Percentiles rank a stretch among this genome's conserved stretches.
phyloP scores from a whole-genome alignment of 2,329 filamentous ascomycete genomes.

The Fusarium sororula region DNA sequence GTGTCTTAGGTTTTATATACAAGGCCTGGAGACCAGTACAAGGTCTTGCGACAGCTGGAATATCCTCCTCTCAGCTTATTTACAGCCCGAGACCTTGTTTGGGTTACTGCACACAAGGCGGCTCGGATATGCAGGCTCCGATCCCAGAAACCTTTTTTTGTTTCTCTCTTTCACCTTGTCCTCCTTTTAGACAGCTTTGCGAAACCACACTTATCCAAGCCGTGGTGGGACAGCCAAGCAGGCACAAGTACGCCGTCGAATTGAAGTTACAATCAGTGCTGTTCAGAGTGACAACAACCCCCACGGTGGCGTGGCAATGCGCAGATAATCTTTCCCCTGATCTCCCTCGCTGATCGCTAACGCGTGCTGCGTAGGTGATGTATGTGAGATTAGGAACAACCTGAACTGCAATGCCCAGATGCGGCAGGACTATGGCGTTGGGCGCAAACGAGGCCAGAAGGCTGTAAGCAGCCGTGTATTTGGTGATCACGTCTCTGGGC shows the following conservation, averaged over 20 bases:
- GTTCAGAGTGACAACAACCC: conserved; percentile 30
- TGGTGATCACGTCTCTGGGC: conserved; percentile 37
- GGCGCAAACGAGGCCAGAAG: conserved; percentile 33
- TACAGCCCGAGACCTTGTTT: conserved; percentile 24
- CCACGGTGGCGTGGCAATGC: conserved; percentile 35
- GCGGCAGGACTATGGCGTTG: conserved; percentile 33
- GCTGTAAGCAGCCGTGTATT: conserved; percentile 38
- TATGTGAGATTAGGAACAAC: conserved; percentile 25
- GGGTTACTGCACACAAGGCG: conserved; percentile 38
- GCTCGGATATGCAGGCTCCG: conserved; percentile 48
- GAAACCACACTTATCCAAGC: conserved; percentile 48
- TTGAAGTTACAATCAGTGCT: conserved; percentile 26
- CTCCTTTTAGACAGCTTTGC: conserved; percentile 43
- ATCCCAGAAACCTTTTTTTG: conserved; percentile 35
- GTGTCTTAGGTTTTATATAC: conserved; percentile 62
- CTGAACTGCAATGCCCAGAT: conserved; percentile 26
- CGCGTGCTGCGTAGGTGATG: conserved; percentile 26
- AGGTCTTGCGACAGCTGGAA: conserved; percentile 32
- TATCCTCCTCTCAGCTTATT: conserved; percentile 37
- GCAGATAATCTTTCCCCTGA: conserved; percentile 26
- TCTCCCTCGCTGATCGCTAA: conserved; percentile 18
- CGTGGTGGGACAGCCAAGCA: conserved; percentile 45
- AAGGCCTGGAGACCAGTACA: conserved; percentile 28
- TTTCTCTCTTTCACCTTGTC: conserved; percentile 29
- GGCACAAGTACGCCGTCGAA: conserved; percentile 37